Evolutionary conservation across 2,329 filamentous ascomycete species (phyloP).

Genomic region (Lachnellula subtilissima): DNA sequence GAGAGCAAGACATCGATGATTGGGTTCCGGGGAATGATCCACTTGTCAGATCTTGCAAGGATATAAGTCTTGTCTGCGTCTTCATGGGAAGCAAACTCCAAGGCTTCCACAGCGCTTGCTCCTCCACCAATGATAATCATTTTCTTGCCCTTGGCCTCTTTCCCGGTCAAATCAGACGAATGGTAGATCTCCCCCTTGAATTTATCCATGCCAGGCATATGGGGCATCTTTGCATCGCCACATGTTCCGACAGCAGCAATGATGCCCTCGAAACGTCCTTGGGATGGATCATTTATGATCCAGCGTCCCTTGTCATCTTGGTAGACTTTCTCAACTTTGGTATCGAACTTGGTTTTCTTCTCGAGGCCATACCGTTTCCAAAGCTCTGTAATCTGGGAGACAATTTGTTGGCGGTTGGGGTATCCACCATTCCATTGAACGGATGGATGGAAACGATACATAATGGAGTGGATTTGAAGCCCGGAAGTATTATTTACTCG

Average conservation of each 20-base stretch:
- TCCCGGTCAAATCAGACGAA: constrained; percentile 69
- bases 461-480: constrained; percentile 77
- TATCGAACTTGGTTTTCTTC: constrained; percentile 66
- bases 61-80: constrained; percentile 66
- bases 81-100: constrained; percentile 69
- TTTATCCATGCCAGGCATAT: constrained; percentile 62
- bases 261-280: constrained; percentile 73
- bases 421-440: constrained; percentile 73
- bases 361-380: constrained; percentile 74
- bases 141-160: constrained; percentile 67
- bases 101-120: constrained; percentile 74
- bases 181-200: constrained; percentile 72
- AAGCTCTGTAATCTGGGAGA: constrained; percentile 63
- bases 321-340: constrained; percentile 63
- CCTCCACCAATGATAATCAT: constrained; percentile 74
- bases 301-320: constrained; percentile 65
- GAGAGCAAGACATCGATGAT: constrained; percentile 69
- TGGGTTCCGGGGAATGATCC: constrained; percentile 80
- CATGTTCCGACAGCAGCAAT: constrained; percentile 77
- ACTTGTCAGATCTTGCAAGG: constrained; percentile 74
- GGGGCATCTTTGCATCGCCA: constrained; percentile 69
- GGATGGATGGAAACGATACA: constrained; percentile 84
- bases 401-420: constrained; percentile 69
- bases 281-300: constrained; percentile 68
- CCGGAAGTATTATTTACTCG: constrained; percentile 77